Conservation (phyloP, 331 rosid species). For the Quercus lobata region DNA sequence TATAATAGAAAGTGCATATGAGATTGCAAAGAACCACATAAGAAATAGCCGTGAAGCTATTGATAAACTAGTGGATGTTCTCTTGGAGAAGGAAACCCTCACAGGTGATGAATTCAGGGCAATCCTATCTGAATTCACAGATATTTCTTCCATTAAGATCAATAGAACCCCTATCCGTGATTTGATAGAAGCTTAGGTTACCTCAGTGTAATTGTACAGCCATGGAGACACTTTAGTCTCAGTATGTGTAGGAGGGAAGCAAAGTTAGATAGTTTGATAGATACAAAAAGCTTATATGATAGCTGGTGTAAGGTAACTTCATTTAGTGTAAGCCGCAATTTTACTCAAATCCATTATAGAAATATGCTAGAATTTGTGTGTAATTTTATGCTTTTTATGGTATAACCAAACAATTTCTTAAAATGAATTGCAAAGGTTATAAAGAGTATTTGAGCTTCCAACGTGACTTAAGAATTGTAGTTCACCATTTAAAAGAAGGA, state of each 20-base stretch:
- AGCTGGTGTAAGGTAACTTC: neutral
- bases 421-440: too few relatives aligned
- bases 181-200: conserved; percentile 43
- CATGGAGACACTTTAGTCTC: neutral
- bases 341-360: neutral
- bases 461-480: too few relatives aligned
- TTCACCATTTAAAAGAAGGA: too few relatives aligned
- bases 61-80: conserved; percentile 60
- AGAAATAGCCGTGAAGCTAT: conserved; percentile 63
- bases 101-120: conserved; percentile 74
- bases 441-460: too few relatives aligned
- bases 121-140: conserved; percentile 53
- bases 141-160: conserved; percentile 28
- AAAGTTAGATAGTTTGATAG: neutral
- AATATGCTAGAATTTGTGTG: too few relatives aligned
- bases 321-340: neutral
- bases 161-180: conserved; percentile 27
- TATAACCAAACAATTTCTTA: too few relatives aligned
- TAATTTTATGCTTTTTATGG: too few relatives aligned
- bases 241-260: neutral
- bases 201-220: neutral
- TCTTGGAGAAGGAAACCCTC: conserved; percentile 65
- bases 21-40: conserved; percentile 60
- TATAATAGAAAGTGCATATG: conserved; percentile 47
- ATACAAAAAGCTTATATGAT: neutral